Conservation (phyloP, 805 yeast species). For the Blastobotrys chiropterorum region DNA sequence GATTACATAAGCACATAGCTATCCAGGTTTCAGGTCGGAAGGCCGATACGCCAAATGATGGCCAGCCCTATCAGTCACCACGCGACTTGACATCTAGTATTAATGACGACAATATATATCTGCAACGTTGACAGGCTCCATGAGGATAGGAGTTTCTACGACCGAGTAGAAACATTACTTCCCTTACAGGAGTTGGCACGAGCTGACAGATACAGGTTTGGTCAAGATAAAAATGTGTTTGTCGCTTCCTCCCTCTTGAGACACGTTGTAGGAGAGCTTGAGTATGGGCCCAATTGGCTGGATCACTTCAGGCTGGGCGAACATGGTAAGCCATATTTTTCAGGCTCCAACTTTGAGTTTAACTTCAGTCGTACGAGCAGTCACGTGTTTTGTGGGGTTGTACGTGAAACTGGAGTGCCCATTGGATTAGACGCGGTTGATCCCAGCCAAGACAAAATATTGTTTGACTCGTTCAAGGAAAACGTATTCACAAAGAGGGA, state of each 20-base stretch:
- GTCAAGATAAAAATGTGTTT: background rate
- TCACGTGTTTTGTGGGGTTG: background rate
- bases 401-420: background rate
- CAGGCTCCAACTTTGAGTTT: background rate
- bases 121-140: background rate
- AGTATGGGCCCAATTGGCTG: background rate
- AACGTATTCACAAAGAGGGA: background rate
- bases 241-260: background rate
- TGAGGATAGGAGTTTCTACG: background rate
- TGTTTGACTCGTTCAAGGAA: slow-evolving; percentile 1
- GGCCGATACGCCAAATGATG: no score
- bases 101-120: background rate
- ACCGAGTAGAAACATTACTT: background rate
- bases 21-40: no score
- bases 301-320: background rate
- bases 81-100: slow-evolving; percentile 1
- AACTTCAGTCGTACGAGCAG: background rate
- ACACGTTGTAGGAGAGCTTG: background rate
- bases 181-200: background rate
- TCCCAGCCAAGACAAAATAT: background rate
- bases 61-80: background rate
- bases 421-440: background rate
- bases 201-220: background rate
- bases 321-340: background rate
- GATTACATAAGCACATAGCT: background rate